Evolutionary conservation across 2,329 filamentous ascomycete species (phyloP), one percentile per base, ranked within the genome.

Genomic region (Colletotrichum tropicicola): DNA sequence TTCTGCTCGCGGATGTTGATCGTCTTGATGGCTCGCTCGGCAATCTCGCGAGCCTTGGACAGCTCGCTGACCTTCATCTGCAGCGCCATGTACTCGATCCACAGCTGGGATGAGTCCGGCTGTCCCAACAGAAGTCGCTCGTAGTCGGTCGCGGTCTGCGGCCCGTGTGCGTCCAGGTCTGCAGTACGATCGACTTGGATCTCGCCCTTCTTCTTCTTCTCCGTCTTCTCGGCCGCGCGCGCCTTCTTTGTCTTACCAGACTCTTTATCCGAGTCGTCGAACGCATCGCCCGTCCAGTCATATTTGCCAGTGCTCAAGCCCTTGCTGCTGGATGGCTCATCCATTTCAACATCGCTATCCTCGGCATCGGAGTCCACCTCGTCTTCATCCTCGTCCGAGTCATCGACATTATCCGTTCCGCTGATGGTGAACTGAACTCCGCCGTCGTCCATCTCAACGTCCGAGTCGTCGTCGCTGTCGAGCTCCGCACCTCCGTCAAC

Each of bases 21-120:
- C 15, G 92, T 97, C 74, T 91, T 90, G 68, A 98, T 87, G 17
- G 96, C 96, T 66, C 96, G 91, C 79, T 98, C 92, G 2, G 93
- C 94, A 64, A 98, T 91, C 69, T 95, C 92, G 51, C 95, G 89
- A 12, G 96, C 94, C 78, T 94, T 96, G 66, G 91, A 89, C 19
- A 97, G 85, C 79, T 99, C 96, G 74, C 93, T 93, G 55, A 97
- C 87, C 74, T 97, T 91, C 77, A 98, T 90, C 79, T 98, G 93
- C 86, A 97, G 97, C n/a, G 94, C 94, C 93, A 99, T 98, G 81
- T 99, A 99, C 69, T 93, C 88, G 58, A 98, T 92, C 96, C 96
- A 99, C 27, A 98, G 86, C 67, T 91, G 85, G 1, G 95, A 97
- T n/a, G 92, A 95, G 79, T 98, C 94, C 3, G 96, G 94, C 75